Evolutionary conservation across 78 protist species (phyloP).

Genomic region (Protostelium mycophagum): DNA sequence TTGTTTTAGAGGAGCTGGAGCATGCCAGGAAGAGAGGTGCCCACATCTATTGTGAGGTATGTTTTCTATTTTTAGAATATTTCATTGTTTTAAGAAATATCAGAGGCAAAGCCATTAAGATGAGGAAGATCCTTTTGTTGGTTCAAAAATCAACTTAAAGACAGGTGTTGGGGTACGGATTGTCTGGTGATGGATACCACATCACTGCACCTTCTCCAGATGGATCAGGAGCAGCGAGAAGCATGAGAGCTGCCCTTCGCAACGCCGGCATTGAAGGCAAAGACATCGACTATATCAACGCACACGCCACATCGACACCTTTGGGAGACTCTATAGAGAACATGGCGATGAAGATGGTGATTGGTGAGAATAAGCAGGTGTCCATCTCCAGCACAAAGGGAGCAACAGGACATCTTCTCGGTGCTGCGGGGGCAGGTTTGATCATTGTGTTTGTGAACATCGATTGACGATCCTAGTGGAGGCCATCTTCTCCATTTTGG

Average conservation of each 20-base stretch:
- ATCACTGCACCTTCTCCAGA: conserved; percentile 74
- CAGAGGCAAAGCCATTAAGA: too few species aligned
- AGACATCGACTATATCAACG: conserved; percentile 83
- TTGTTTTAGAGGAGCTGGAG: conserved; percentile 57
- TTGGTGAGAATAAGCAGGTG: neutral
- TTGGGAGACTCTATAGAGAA: conserved; percentile 76
- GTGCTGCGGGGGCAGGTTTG: conserved; percentile 92
- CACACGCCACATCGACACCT: conserved; percentile 97
- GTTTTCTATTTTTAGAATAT: conserved; percentile 46
- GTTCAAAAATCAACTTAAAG: neutral
- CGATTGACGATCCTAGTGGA: conserved; percentile 57
- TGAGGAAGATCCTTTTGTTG: too few species aligned
- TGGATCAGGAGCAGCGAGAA: conserved; percentile 73
- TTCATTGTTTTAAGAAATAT: neutral
- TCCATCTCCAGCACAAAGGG: conserved; percentile 70
- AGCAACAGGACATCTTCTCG: conserved; percentile 93
- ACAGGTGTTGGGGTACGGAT: conserved; percentile 34
- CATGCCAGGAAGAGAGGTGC: conserved; percentile 69
- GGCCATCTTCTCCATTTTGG: conserved; percentile 69
- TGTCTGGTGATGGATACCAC: conserved; percentile 85
- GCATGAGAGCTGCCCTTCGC: conserved; percentile 71
- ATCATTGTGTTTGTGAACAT: neutral
- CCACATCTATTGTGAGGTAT: conserved; percentile 77
- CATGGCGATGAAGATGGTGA: conserved; percentile 47
- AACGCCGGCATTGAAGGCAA: conserved; percentile 10